Percentiles rank a stretch among this genome's conserved stretches.
These are phyloP conservation scores for Penicillium salamii DNA, from an alignment of 495 filamentous ascomycete species.

Conservation along the genomic window DNA sequence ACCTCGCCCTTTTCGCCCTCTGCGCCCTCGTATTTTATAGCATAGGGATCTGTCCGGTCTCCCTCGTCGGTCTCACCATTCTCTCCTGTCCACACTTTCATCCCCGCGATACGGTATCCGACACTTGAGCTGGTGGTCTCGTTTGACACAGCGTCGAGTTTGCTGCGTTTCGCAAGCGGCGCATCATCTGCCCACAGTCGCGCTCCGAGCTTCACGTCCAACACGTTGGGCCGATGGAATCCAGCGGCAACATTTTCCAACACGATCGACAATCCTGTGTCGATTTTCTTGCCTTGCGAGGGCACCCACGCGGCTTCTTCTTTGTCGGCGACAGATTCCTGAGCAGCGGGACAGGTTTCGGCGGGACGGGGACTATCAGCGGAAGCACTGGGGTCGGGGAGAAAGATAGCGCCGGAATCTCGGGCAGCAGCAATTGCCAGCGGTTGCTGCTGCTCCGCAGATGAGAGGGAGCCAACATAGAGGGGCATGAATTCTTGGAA, in stretches of 20 bases:
- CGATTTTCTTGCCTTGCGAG: conserved; percentile 54
- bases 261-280: conserved; percentile 76
- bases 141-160: conserved; percentile 74
- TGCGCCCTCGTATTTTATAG: conserved; percentile 37
- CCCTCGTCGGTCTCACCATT: conserved; percentile 43
- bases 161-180: conserved; percentile 66
- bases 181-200: conserved; percentile 86
- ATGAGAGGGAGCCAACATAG: conserved; percentile 74
- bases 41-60: conserved; percentile 38
- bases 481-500: conserved; percentile 80
- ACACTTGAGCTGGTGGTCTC: conserved; percentile 78
- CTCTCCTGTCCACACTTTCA: conserved; percentile 82
- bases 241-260: conserved; percentile 82
- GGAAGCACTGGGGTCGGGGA: conserved; percentile 21
- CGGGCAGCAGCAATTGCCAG: conserved; percentile 42
- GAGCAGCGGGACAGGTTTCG: neutral
- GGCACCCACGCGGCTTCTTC: conserved; percentile 43
- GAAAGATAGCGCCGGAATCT: conserved; percentile 36
- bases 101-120: conserved; percentile 87
- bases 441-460: conserved; percentile 50
- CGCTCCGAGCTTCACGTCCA: conserved; percentile 89
- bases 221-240: conserved; percentile 84
- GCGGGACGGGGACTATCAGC: conserved; percentile 2
- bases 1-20: conserved; percentile 37
- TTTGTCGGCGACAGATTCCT: neutral